These are phyloP conservation scores for Pseudoscleropodium purum DNA, from an alignment of 225 moss, liverwort and hornwort genomes.

Conservation along the genomic window DNA sequence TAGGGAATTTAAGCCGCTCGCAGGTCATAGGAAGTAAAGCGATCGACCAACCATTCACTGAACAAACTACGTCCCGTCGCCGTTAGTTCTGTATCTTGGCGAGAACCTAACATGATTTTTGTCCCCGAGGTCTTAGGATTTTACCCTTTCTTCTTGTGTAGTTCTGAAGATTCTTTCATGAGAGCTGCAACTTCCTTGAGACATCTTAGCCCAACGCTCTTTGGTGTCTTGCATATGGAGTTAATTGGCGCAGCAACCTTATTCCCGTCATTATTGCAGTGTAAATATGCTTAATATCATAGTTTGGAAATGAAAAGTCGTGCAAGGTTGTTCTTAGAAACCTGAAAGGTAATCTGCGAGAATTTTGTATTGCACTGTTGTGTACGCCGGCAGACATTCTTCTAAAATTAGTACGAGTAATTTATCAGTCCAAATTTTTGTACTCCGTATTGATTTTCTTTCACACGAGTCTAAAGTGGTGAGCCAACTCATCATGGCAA, in stretches of 20 bases:
- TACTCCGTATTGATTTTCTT: not conserved
- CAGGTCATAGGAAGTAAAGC: constrained; percentile 59
- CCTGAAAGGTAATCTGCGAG: not conserved
- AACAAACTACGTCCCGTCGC: not conserved
- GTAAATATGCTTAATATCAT: not conserved
- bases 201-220: not conserved
- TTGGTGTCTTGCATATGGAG: not conserved
- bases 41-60: constrained; percentile 5
- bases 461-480: not conserved
- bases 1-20: constrained; percentile 54
- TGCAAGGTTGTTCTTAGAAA: not conserved
- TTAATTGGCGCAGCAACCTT: not conserved
- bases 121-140: not conserved
- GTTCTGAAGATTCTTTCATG: not conserved
- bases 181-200: not conserved
- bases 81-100: not conserved
- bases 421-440: not conserved
- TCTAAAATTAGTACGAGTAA: not conserved
- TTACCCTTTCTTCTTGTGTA: not conserved
- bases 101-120: not conserved
- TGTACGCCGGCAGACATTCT: not conserved
- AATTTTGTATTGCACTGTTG: not conserved
- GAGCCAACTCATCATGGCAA: not conserved
- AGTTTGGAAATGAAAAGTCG: not conserved
- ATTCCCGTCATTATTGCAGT: not conserved